phyloP scores from a whole-genome alignment of 78 protist species.

The Dictyostelium citrinum region DNA sequence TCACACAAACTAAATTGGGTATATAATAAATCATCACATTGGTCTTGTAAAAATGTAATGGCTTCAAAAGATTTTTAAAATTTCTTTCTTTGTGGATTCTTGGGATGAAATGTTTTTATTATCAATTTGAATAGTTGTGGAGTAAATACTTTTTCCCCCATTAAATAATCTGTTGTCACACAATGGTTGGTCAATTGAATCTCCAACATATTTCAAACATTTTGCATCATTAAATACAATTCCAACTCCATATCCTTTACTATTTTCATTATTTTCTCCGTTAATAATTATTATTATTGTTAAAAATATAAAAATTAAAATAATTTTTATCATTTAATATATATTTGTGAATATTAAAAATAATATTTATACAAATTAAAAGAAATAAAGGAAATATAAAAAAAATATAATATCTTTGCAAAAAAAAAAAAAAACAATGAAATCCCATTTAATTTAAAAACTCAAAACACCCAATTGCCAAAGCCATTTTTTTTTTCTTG shows the following conservation, averaged over 20 bases:
- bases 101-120: not conserved
- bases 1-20: not conserved
- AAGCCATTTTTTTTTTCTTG: not conserved
- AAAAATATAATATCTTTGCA: not conserved
- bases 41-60: not conserved
- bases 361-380: too few relatives aligned
- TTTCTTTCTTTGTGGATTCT: not conserved
- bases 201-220: not conserved
- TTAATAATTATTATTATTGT: not conserved
- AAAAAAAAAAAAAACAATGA: not conserved
- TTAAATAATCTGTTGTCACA: not conserved
- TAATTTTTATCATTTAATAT: not conserved
- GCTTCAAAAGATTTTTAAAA: not conserved
- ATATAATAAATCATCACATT: not conserved
- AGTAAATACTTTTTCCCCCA: not conserved
- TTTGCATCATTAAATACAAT: not conserved
- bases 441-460: not conserved
- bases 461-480: not conserved
- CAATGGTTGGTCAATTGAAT: not conserved
- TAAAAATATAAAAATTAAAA: not conserved
- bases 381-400: too few relatives aligned
- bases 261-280: not conserved
- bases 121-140: not conserved
- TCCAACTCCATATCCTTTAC: not conserved
- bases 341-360: too few relatives aligned